Evolutionary conservation across 148 eudicot genomes (phyloP).

Genomic region (Fallopia convolvulus): DNA sequence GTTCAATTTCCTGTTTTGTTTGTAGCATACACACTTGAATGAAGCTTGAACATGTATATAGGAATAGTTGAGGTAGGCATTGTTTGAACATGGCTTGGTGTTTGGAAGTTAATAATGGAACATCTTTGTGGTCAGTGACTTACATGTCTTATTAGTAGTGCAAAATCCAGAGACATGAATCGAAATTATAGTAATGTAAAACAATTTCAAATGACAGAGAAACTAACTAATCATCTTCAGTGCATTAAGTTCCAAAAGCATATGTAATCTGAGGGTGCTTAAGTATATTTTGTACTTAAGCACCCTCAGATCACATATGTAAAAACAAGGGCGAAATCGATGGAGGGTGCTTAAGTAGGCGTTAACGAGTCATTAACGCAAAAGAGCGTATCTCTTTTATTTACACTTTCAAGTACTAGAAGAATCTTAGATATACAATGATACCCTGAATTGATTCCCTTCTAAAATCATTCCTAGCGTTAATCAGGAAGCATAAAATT

Average conservation of each 20-base stretch:
- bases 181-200: too few relatives aligned
- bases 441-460: background rate
- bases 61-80: background rate
- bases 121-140: too few relatives aligned
- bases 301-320: too few relatives aligned
- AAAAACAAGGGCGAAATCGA: background rate
- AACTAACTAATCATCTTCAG: too few relatives aligned
- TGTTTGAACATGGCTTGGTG: background rate
- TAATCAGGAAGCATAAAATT: background rate
- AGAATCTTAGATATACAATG: background rate
- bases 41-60: background rate
- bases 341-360: background rate
- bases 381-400: constrained; percentile 10
- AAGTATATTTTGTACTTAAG: too few relatives aligned
- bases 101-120: too few relatives aligned
- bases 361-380: background rate
- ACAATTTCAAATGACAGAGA: too few relatives aligned
- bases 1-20: constrained; percentile 43
- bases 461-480: background rate
- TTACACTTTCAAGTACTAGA: background rate
- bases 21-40: constrained; percentile 18
- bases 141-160: too few relatives aligned
- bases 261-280: too few relatives aligned
- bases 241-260: too few relatives aligned
- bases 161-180: too few relatives aligned